These are phyloP conservation scores for Wickerhamiella bombiphila DNA, from an alignment of 805 yeast species.

Conservation along the genomic window DNA sequence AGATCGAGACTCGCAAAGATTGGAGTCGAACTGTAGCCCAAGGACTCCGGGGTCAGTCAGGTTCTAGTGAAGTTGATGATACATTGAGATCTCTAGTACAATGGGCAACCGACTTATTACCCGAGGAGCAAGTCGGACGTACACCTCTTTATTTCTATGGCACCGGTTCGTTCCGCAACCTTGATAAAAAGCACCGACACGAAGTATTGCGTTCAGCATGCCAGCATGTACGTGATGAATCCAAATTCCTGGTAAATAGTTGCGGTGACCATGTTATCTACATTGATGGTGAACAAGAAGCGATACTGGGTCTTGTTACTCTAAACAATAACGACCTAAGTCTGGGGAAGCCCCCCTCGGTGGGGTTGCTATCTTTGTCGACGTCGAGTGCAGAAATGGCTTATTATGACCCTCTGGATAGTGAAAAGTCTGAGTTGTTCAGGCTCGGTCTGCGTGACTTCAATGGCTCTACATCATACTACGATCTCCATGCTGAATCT, in stretches of 20 bases:
- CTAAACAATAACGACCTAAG: no score
- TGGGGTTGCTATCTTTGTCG: constrained; percentile 18
- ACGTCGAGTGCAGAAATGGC: constrained; percentile 4
- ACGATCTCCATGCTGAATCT: constrained; percentile 6
- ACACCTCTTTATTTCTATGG: constrained; percentile 60
- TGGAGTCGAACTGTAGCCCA: constrained; percentile 44
- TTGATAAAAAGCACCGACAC: constrained; percentile 35
- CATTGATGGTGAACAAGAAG: constrained; percentile 53
- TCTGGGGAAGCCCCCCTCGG: constrained; percentile 36
- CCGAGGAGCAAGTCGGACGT: constrained; percentile 41
- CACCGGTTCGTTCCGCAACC: constrained; percentile 52
- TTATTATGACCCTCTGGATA: background rate
- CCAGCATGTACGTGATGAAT: constrained; percentile 31
- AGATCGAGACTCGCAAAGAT: constrained; percentile 13
- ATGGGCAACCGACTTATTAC: constrained; percentile 37
- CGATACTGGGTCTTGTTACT: constrained; percentile 53
- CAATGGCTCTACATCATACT: constrained; percentile 2
- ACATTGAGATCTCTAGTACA: constrained; percentile 32
- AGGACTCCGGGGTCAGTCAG: constrained; percentile 31
- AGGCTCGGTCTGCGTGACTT: constrained; percentile 6
- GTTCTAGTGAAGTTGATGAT: constrained; percentile 34
- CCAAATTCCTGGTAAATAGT: constrained; percentile 44
- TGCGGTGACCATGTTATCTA: constrained; percentile 45
- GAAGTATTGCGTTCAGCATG: constrained; percentile 36
- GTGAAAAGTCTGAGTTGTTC: constrained; percentile 3